phyloP scores from a whole-genome alignment of 345 rosid genomes.

The Sonneratia alba region DNA sequence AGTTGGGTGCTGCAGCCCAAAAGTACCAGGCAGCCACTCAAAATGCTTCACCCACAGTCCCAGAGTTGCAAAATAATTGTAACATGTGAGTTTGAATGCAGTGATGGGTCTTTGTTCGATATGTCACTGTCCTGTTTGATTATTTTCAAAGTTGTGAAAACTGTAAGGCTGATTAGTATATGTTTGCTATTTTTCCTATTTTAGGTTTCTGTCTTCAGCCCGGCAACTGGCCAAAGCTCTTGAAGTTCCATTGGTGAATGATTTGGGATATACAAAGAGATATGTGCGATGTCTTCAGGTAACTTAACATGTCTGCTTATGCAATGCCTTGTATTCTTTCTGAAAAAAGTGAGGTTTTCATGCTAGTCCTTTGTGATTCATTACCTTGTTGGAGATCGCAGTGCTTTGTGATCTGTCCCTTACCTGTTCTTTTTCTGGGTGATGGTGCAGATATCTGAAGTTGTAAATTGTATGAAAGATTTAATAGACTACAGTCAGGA shows the following conservation, averaged over 20 bases:
- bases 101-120: neutral
- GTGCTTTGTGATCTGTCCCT: neutral
- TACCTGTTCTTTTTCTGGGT: neutral
- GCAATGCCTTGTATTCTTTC: neutral
- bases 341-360: neutral
- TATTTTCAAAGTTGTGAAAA: neutral
- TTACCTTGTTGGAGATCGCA: neutral
- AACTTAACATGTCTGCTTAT: neutral
- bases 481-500: conserved; percentile 94
- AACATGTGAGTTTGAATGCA: conserved; percentile 49
- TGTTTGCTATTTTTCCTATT: neutral
- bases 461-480: conserved; percentile 97
- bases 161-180: neutral
- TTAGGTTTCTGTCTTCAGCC: conserved; percentile 93
- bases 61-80: conserved; percentile 81
- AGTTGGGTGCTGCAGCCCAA: conserved; percentile 82
- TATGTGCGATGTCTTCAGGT: conserved; percentile 99
- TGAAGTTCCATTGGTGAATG: conserved; percentile 96
- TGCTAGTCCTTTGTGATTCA: neutral
- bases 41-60: conserved; percentile 63
- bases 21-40: conserved; percentile 86
- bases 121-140: neutral
- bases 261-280: conserved; percentile 97
- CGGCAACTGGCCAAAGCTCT: conserved; percentile 96
- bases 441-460: conserved; percentile 76